A percentile compares a stretch with the other conserved stretches of the same genome.
Conservation (phyloP, 164 flowering plant species). For the Aristolochia californica region DNA sequence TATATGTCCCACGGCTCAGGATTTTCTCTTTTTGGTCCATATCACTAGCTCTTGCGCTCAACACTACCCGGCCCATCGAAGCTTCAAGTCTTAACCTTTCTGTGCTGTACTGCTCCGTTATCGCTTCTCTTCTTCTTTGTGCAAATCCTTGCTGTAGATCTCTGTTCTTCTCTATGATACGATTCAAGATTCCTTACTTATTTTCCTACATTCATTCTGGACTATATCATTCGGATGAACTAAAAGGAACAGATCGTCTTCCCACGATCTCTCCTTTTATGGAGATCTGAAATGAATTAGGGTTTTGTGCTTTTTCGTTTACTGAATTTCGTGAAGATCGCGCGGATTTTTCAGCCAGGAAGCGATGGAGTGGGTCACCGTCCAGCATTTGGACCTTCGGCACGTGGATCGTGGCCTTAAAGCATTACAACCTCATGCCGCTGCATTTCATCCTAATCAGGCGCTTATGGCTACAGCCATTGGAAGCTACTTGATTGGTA, state of each 20-base stretch:
- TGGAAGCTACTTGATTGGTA: conserved; percentile 71
- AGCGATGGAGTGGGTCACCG: conserved; percentile 89
- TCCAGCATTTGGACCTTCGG: conserved; percentile 95
- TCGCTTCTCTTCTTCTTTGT: background rate
- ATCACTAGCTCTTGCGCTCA: no score
- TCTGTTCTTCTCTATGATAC: background rate
- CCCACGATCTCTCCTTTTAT: background rate
- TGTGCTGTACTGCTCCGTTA: no score
- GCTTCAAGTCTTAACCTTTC: no score
- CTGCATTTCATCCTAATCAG: conserved; percentile 82
- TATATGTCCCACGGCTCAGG: no score
- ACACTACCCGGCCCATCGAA: no score
- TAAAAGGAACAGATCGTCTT: background rate
- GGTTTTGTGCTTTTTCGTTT: background rate
- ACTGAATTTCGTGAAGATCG: background rate
- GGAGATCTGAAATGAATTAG: background rate
- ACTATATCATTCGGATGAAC: background rate
- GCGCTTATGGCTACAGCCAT: conserved; percentile 73
- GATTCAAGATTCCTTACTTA: background rate
- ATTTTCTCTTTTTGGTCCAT: no score
- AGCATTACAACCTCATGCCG: conserved; percentile 94
- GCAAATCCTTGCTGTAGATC: background rate
- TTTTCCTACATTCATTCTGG: background rate
- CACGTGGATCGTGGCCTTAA: conserved; percentile 62
- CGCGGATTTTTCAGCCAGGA: background rate